Percentiles rank a stretch among this genome's conserved stretches.
These are phyloP conservation scores for Cystobasidium pallidum DNA, from an alignment of 1,284 basidiomycete species.

Conservation along the genomic window DNA sequence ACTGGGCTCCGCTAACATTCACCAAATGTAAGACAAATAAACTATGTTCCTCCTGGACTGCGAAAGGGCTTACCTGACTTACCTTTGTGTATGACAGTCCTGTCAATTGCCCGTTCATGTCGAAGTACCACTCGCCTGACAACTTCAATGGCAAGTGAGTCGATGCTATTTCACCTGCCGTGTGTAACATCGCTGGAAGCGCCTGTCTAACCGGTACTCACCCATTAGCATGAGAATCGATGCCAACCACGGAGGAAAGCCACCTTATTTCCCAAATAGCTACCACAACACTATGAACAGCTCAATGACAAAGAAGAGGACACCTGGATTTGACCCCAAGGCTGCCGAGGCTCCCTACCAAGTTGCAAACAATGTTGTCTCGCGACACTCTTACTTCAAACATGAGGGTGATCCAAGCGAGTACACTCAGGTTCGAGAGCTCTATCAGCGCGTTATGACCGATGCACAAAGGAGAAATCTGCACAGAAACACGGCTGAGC, in stretches of 20 bases:
- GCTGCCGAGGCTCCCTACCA: slow-evolving; percentile 54
- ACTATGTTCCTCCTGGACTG: too few species aligned
- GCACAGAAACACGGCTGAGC: slow-evolving; percentile 55
- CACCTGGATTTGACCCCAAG: slow-evolving; percentile 53
- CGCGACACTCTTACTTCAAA: slow-evolving; percentile 54
- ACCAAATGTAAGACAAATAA: slow-evolving; percentile 57
- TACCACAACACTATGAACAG: slow-evolving; percentile 51
- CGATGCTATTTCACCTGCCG: neutral
- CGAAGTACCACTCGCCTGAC: slow-evolving; percentile 53
- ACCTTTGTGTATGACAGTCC: slow-evolving; percentile 53
- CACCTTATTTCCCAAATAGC: slow-evolving; percentile 55
- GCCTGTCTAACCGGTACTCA: neutral
- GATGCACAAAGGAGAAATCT: slow-evolving; percentile 53
- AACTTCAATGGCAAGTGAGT: slow-evolving; percentile 52
- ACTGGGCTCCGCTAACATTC: slow-evolving; percentile 54
- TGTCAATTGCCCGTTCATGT: slow-evolving; percentile 48
- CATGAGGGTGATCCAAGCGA: slow-evolving; percentile 55
- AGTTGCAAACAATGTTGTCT: slow-evolving; percentile 54
- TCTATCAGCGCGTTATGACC: slow-evolving; percentile 53
- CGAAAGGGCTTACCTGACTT: neutral
- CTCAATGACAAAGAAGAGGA: slow-evolving; percentile 48
- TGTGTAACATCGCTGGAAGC: neutral
- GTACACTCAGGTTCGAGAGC: slow-evolving; percentile 55
- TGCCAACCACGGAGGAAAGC: slow-evolving; percentile 53
- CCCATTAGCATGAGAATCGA: slow-evolving; percentile 54